These are phyloP conservation scores for Naganishia sp. DNA, from an alignment of 1,284 basidiomycete genomes.

Conservation along the genomic window DNA sequence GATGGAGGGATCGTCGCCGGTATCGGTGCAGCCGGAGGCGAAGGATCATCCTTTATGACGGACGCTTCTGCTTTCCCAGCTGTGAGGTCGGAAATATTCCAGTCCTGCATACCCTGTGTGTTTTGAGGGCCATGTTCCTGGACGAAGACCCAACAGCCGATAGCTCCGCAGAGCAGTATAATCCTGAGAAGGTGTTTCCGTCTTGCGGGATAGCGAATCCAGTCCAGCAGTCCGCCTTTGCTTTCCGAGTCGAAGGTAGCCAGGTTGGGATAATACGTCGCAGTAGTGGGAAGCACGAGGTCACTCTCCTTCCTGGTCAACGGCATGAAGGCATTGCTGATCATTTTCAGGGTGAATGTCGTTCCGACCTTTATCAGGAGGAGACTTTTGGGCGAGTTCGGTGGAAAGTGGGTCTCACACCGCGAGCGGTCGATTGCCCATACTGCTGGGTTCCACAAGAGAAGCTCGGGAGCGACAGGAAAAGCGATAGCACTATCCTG, in stretches of 20 bases:
- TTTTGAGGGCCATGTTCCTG: background rate
- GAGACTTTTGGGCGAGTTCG: too few relatives aligned
- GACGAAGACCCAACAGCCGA: slow-evolving; percentile 1
- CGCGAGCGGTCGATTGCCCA: too few relatives aligned
- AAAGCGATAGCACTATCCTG: background rate
- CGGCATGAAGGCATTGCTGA: background rate
- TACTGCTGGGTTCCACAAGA: too few relatives aligned
- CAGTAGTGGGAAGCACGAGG: slow-evolving; percentile 1
- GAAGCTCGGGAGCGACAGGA: background rate
- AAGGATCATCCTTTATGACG: background rate
- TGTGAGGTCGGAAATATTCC: background rate
- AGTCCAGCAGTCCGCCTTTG: background rate
- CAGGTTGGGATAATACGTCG: background rate
- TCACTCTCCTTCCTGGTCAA: slow-evolving; percentile 14
- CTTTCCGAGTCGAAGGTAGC: background rate
- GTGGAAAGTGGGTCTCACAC: too few relatives aligned
- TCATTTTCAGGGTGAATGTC: background rate
- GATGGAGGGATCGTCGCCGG: background rate
- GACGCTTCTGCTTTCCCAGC: background rate
- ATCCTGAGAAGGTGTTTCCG: slow-evolving; percentile 8
- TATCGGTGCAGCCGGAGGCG: background rate
- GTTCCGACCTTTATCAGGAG: background rate
- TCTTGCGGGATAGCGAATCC: slow-evolving; percentile 4
- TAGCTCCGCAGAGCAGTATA: background rate
- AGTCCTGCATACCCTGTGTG: background rate